A percentile compares a stretch with the other conserved stretches of the same genome.
Conservation (phyloP, 2,329 filamentous ascomycete genomes). For the Neofusicoccum laricinum region DNA sequence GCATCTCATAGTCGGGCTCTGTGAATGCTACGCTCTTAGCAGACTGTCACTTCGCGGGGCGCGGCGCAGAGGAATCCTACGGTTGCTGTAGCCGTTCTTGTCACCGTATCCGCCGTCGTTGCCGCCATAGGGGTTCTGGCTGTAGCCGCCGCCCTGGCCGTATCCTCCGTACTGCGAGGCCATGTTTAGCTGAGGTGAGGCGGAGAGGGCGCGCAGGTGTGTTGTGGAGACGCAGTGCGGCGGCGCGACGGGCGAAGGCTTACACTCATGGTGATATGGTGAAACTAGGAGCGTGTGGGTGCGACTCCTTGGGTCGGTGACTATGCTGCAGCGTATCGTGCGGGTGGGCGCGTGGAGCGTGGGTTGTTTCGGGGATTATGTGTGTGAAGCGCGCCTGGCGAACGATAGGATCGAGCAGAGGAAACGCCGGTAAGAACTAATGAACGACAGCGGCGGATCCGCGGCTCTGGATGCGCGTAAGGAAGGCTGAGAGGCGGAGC, state of each 20-base stretch:
- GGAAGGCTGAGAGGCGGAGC: conserved; percentile 12
- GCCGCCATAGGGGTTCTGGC: conserved; percentile 41
- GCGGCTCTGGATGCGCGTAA: conserved; percentile 11
- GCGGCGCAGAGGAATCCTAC: conserved; percentile 23
- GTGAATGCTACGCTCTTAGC: conserved; percentile 29
- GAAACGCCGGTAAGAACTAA: conserved; percentile 11
- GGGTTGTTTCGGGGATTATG: conserved; percentile 1
- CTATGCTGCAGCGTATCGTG: conserved; percentile 2
- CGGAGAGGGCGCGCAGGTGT: neutral
- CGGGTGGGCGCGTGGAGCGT: conserved; percentile 12
- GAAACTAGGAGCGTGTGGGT: conserved; percentile 13
- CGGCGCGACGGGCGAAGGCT: neutral
- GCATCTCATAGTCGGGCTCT: conserved; percentile 64
- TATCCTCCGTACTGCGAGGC: conserved; percentile 41
- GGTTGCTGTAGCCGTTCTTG: conserved; percentile 16
- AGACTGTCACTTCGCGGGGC: conserved; percentile 24
- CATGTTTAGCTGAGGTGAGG: conserved; percentile 8
- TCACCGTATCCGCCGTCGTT: conserved; percentile 52
- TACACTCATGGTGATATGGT: conserved; percentile 17
- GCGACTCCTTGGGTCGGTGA: conserved; percentile 9
- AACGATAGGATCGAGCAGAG: conserved; percentile 9
- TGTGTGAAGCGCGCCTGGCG: conserved; percentile 11
- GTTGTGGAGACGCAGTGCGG: neutral
- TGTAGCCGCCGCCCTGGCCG: conserved; percentile 39
- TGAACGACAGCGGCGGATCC: conserved; percentile 14